Conservation (phyloP, 208 protist species). For the Trypanosoma avium region DNA sequence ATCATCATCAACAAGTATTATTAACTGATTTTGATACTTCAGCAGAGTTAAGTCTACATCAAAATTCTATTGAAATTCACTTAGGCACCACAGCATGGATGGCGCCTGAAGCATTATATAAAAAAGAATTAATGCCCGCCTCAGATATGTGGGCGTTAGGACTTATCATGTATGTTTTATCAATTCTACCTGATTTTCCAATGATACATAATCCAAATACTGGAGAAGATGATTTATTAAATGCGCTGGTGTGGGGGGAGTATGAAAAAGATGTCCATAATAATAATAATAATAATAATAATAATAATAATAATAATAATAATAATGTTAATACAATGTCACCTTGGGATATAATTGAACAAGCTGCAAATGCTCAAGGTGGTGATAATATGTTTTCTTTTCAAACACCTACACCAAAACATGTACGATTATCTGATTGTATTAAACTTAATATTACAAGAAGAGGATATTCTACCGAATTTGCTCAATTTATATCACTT, state of each 20-base stretch:
- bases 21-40: constrained; percentile 77
- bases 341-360: too few relatives aligned
- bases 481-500: constrained; percentile 51
- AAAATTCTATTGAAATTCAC: constrained; percentile 30
- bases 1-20: constrained; percentile 54
- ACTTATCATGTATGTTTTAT: constrained; percentile 74
- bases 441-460: constrained; percentile 18
- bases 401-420: too few relatives aligned
- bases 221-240: constrained; percentile 49
- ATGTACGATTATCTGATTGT: not conserved
- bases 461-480: constrained; percentile 45
- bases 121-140: constrained; percentile 57
- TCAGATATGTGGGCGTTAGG: constrained; percentile 85
- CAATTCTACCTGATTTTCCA: constrained; percentile 73
- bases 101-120: constrained; percentile 71
- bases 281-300: too few relatives aligned
- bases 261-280: constrained; percentile 23
- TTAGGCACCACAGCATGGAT: constrained; percentile 67
- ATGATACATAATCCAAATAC: constrained; percentile 65
- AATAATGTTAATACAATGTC: too few relatives aligned
- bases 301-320: too few relatives aligned
- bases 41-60: constrained; percentile 39
- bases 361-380: too few relatives aligned
- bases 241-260: constrained; percentile 49
- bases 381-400: too few relatives aligned